Percentiles rank a stretch among this genome's conserved stretches.
phyloP scores from a whole-genome alignment of 106 monocot genomes.

The Dendrobium officinale region DNA sequence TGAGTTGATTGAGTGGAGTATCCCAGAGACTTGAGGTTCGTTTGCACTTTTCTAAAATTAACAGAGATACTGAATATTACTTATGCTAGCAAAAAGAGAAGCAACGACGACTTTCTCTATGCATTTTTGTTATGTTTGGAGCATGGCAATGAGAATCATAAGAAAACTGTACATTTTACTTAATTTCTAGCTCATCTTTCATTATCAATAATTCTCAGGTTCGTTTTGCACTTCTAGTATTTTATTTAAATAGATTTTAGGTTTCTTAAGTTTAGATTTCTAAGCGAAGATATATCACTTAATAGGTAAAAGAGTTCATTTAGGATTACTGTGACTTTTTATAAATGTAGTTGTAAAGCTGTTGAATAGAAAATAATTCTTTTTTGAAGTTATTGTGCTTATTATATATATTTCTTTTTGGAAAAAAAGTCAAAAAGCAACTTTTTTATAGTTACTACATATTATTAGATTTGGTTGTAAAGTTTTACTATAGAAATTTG shows the following conservation, averaged over 20 bases:
- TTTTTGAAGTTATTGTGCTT: too few relatives aligned
- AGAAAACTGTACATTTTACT: not conserved
- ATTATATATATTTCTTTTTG: too few relatives aligned
- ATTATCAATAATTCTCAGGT: not conserved
- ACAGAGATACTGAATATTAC: not conserved
- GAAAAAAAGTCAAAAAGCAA: too few relatives aligned
- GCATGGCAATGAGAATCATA: not conserved
- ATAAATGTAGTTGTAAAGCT: too few relatives aligned
- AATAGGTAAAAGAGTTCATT: too few relatives aligned
- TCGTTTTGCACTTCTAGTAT: not conserved
- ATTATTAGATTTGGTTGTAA: too few relatives aligned
- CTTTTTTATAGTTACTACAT: too few relatives aligned
- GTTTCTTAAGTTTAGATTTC: not conserved
- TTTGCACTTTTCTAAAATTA: not conserved
- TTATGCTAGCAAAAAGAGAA: not conserved
- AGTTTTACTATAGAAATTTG: too few relatives aligned
- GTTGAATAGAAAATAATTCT: too few relatives aligned
- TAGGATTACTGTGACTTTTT: too few relatives aligned
- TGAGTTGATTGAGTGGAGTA: not conserved
- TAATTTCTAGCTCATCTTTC: too few relatives aligned
- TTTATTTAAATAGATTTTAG: not conserved
- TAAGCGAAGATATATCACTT: not conserved
- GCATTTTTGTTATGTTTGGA: not conserved
- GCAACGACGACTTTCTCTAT: not conserved
- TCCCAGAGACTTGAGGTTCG: not conserved